Evolutionary conservation across 192 early-diverging fungal species (phyloP), one percentile per base, ranked within the genome.

Genomic region (Entomortierella beljakovae): DNA sequence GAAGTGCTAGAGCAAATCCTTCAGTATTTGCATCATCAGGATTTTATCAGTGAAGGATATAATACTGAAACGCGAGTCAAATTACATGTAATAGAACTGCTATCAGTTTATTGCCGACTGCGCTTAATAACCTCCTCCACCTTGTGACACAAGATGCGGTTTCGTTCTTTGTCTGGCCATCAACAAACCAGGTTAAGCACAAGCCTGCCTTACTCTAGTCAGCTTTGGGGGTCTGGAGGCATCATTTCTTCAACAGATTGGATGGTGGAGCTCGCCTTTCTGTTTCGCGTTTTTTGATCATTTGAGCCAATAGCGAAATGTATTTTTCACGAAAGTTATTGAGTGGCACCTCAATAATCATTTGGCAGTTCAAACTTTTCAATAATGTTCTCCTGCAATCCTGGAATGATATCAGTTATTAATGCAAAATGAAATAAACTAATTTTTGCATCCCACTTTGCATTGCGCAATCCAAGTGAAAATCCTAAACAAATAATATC

Each of bases 31-130:
- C 54, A 64, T 71, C 61, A 51, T 70, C 63, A 64, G 26, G 70
- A 71, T 50, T 50, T 72, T 28, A 72, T 35, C 56, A 64, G n/a
- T 72, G 40, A 72, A 72, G 57, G 59, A 59, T 53, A 56, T 50
- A 64, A 57, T 35, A 37, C 61, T 64, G 70, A 72, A 72, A 72
- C 61, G 61, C 70, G 61, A 56, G 61, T 72, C 62, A 62, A 72
- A 64, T 42, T 72, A 49, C 54, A 72, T 72, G 61, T 56, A 28
- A 62, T 61, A 54, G 46, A 56, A 64, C 54, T 72, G 70, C 70
- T 57, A 71, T 52, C 70, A 72, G 55, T 63, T 52, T 56, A 59
- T 62, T 28, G 56, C 37, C 70, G 61, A 72, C 56, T 64, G 55
- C 49, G 70, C 70, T 64, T 64, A 72, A 72, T 72, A 64, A 64